Evolutionary conservation across 345 rosid genomes (phyloP), one percentile per base, ranked within the genome.

Genomic region (Hibiscus mutabilis): DNA sequence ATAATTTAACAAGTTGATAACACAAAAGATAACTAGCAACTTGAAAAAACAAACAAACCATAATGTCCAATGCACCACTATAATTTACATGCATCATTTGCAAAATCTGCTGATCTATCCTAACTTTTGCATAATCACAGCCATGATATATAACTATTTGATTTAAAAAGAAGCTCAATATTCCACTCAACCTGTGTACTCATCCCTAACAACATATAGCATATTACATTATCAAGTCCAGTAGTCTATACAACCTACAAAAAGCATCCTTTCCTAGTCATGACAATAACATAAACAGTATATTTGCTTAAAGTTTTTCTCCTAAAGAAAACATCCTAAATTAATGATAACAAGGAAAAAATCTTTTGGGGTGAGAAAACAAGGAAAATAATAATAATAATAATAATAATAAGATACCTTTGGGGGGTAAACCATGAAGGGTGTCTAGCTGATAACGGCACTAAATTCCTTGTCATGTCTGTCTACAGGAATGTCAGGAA

Each of bases 401-500:
- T n/a, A n/a, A n/a, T n/a, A n/a, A n/a, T n/a, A n/a, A n/a, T n/a
- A n/a, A n/a, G 14, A 5, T 57, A 93, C 98, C 84, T 88, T 74
- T 79, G 82, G 6, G 98, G 96, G 27, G 93, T 80, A 80, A 93
- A 89, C 97, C 97, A 91, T 10, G 97, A 91, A 62, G 91, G 89
- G 11, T 72, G 64, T 7, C 83, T 69, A 73, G 77, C 77, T 25
- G 91, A 63, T 24, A 66, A 76, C 37, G 83, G 40, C 33, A 52
- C 52, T 0, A 84, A 71, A 73, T 62, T 77, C 33, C 73, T 77
- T 22, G 52, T 86, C 84, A 80, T 80, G 72, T 80, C 80, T 70
- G 53, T 29, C 0, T 12, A 25, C 15, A 27, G 8, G 3, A 5
- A 58, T 13, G 18, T 33, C 10, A 27, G 3, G 3, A 2, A 59